Evolutionary conservation across 2,329 filamentous ascomycete genomes (phyloP).

Genomic region (Diaporthe eres): DNA sequence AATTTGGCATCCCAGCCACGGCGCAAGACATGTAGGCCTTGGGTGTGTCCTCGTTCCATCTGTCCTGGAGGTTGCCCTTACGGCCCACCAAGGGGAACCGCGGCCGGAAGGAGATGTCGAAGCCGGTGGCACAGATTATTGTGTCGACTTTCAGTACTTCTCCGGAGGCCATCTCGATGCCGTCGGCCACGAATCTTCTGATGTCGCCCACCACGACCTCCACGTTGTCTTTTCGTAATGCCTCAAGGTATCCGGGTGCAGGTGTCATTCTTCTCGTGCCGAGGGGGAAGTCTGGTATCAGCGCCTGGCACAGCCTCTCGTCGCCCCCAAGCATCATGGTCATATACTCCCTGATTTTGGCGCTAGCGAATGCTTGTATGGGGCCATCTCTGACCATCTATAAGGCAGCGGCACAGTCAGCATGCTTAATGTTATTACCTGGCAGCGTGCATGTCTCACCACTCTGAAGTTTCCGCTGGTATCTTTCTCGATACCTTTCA

Average conservation of each 20-base stretch:
- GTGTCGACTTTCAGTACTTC: constrained; percentile 65
- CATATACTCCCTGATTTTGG: constrained; percentile 63
- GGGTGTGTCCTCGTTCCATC: constrained; percentile 59
- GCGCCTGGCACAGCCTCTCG: constrained; percentile 62
- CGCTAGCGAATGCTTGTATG: constrained; percentile 57
- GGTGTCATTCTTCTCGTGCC: constrained; percentile 66
- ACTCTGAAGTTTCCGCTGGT: constrained; percentile 59
- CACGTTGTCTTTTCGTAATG: constrained; percentile 62
- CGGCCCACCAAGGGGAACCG: constrained; percentile 65
- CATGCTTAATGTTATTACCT: neutral
- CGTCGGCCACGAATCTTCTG: constrained; percentile 60
- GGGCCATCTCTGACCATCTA: constrained; percentile 58
- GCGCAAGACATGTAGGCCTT: constrained; percentile 68
- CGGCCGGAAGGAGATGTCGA: constrained; percentile 67
- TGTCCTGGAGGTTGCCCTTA: constrained; percentile 65
- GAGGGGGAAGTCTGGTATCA: constrained; percentile 65
- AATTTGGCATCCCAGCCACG: constrained; percentile 67
- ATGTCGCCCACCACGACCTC: constrained; percentile 63
- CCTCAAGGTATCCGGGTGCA: constrained; percentile 63
- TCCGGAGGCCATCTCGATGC: constrained; percentile 64
- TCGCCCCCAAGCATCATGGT: constrained; percentile 61
- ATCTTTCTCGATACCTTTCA: constrained; percentile 62
- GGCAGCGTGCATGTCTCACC: constrained; percentile 47
- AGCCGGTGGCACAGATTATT: constrained; percentile 71
- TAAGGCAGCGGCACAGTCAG: constrained; percentile 13